A percentile compares a stretch with the other conserved stretches of the same genome.
Evolutionary conservation across 257 asterid genomes (phyloP).

Genomic region (Pogostemon cablin): DNA sequence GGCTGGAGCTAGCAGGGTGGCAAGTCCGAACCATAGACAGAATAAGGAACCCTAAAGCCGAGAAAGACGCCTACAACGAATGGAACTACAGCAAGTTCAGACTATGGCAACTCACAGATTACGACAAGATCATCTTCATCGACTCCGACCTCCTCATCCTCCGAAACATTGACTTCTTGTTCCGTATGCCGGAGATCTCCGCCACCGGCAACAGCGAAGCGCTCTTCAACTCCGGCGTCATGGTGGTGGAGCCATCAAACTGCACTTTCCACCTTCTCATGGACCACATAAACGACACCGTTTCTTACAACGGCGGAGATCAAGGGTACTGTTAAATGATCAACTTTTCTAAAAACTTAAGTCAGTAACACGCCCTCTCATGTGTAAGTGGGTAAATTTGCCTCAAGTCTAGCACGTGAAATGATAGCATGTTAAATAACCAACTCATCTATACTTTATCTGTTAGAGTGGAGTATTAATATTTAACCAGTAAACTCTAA

Average conservation of each 20-base stretch:
- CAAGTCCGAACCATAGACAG: slow-evolving; percentile 65
- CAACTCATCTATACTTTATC: too few species aligned
- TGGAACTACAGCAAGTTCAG: slow-evolving; percentile 96
- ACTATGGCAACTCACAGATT: slow-evolving; percentile 86
- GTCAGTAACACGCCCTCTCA: too few species aligned
- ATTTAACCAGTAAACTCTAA: too few species aligned
- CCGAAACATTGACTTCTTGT: slow-evolving; percentile 70
- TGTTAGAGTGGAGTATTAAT: too few species aligned
- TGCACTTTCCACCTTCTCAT: slow-evolving; percentile 73
- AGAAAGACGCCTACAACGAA: slow-evolving; percentile 80
- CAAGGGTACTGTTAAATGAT: slow-evolving; percentile 52
- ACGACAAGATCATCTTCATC: slow-evolving; percentile 77
- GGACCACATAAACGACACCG: slow-evolving; percentile 64
- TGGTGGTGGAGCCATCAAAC: slow-evolving; percentile 90
- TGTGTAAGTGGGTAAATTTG: too few species aligned
- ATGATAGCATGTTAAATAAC: too few species aligned
- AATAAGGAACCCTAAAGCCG: slow-evolving; percentile 81
- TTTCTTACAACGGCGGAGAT: slow-evolving; percentile 88
- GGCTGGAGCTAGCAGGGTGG: slow-evolving; percentile 83
- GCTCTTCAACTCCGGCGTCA: slow-evolving; percentile 81
- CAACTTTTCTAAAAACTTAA: too few species aligned
- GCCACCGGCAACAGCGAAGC: slow-evolving; percentile 75
- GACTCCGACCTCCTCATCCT: slow-evolving; percentile 77
- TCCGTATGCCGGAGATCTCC: slow-evolving; percentile 71
- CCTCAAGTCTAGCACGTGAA: too few species aligned